Evolutionary conservation across 345 rosid genomes (phyloP), one percentile per base, ranked within the genome.

Genomic region (Gossypium australe): DNA sequence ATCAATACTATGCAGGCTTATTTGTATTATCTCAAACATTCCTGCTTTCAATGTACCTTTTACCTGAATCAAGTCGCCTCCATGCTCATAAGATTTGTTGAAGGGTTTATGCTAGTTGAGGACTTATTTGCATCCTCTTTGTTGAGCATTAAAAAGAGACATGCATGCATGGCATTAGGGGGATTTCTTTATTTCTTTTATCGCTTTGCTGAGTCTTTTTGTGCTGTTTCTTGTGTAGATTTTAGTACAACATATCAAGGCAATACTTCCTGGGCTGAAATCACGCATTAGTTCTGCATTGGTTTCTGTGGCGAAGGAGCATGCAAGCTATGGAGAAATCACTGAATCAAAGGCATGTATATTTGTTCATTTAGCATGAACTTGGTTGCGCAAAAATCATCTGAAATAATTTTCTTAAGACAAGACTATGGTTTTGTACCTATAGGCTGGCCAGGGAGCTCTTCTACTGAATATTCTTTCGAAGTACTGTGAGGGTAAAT

Each of bases 401-500:
- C 44, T 4, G 12, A 49, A 27, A 14, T 25, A 3, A 69, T 51
- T 51, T 25, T 51, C 60, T 51, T 27, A 51, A 17, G 59, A 29
- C 25, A 27, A 51, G 25, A 17, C 41, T 27, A 27, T 69, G 59
- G 44, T 69, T 69, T 71, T 84, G 64, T 71, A 78, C 65, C 14
- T 24, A 44, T 73, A 96, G 99, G 96, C 97, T 82, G 98, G 97
- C 55, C 97, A 93, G 81, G 98, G 99, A 62, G 94, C 99, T 77
- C 89, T 96, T 78, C 86, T 96, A 20, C 85, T 96, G 78, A 93
- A 92, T 78, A 90, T 96, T 79, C 91, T 93, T 72, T 93, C 99
- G 11, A 93, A 90, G 80, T 96, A 93, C 80, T 87, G 88, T 66
- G 98, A 92, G 78, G 99, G 99, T 93, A 85, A 74, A 58, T 66